These are phyloP conservation scores for Chaetothyriales sp. DNA, from an alignment of 2,329 filamentous ascomycete genomes.

Conservation along the genomic window DNA sequence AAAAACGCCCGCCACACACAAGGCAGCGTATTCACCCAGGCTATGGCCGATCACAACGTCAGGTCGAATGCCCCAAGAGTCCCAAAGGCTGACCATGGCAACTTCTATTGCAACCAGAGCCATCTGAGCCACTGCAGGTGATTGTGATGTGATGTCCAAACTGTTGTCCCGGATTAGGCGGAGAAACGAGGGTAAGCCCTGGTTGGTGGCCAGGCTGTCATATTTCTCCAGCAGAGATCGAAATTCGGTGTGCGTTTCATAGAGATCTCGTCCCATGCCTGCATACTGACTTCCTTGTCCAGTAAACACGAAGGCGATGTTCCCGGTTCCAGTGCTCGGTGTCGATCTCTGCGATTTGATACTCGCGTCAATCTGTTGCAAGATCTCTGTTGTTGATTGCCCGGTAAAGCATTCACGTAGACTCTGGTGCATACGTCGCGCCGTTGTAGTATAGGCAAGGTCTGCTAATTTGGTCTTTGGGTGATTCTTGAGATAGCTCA, in stretches of 20 bases:
- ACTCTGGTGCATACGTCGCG: constrained; percentile 32
- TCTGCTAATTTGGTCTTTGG: not conserved
- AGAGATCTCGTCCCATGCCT: constrained; percentile 26
- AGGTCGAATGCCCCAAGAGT: constrained; percentile 24
- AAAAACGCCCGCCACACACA: constrained; percentile 27
- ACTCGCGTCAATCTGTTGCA: constrained; percentile 20
- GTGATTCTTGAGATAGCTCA: constrained; percentile 7
- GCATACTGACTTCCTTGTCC: constrained; percentile 29
- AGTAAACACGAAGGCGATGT: constrained; percentile 26
- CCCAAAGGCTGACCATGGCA: constrained; percentile 26
- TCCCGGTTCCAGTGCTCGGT: constrained; percentile 20
- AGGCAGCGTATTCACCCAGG: constrained; percentile 29
- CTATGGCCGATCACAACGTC: constrained; percentile 30
- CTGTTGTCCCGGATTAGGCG: constrained; percentile 26
- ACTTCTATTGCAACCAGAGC: constrained; percentile 28
- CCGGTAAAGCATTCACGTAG: constrained; percentile 20
- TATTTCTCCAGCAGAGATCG: constrained; percentile 21
- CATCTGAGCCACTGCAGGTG: too few species aligned
- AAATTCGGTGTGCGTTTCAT: constrained; percentile 22
- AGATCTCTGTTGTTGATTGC: constrained; percentile 20
- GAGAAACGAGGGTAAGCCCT: constrained; percentile 26
- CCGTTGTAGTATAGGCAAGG: constrained; percentile 1
- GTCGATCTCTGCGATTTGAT: constrained; percentile 17
- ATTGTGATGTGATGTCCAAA: too few species aligned
- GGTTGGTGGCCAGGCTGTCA: constrained; percentile 21